These are phyloP conservation scores for Colletotrichum brevisporum DNA, from an alignment of 2,329 filamentous ascomycete species.

Conservation along the genomic window DNA sequence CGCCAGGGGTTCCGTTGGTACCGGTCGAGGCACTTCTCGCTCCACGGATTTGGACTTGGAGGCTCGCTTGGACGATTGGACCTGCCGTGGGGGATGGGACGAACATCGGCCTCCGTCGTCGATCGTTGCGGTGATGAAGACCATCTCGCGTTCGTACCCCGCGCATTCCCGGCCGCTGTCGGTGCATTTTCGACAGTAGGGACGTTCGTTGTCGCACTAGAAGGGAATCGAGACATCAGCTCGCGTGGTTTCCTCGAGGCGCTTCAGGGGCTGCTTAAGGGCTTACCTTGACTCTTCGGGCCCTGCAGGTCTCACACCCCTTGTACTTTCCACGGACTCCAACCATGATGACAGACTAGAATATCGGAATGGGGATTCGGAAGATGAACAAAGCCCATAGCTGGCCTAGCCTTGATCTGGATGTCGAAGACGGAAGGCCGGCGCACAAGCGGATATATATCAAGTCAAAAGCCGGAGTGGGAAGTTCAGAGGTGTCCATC, in stretches of 20 bases:
- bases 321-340: slow-evolving; percentile 76
- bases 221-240: slow-evolving; percentile 13
- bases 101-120: slow-evolving; percentile 69
- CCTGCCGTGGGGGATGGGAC: slow-evolving; percentile 67
- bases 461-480: slow-evolving; percentile 11
- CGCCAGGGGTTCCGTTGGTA: slow-evolving; percentile 57
- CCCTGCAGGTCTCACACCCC: slow-evolving; percentile 73
- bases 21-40: slow-evolving; percentile 48
- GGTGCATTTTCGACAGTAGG: slow-evolving; percentile 72
- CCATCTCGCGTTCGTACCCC: slow-evolving; percentile 73
- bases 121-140: slow-evolving; percentile 74
- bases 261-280: slow-evolving; percentile 12
- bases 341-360: slow-evolving; percentile 61
- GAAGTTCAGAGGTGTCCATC: slow-evolving; percentile 18
- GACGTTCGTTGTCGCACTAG: slow-evolving; percentile 74
- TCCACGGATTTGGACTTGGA: slow-evolving; percentile 46
- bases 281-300: slow-evolving; percentile 70
- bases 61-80: slow-evolving; percentile 54
- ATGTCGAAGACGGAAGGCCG: slow-evolving; percentile 14
- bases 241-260: slow-evolving; percentile 9
- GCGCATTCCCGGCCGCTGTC: slow-evolving; percentile 70
- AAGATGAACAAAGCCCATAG: slow-evolving; percentile 13
- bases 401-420: slow-evolving; percentile 5
- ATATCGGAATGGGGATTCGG: background rate
- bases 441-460: slow-evolving; percentile 30